Evolutionary conservation across 345 rosid species (phyloP), one percentile per base, ranked within the genome.

Genomic region (Turnera subulata): DNA sequence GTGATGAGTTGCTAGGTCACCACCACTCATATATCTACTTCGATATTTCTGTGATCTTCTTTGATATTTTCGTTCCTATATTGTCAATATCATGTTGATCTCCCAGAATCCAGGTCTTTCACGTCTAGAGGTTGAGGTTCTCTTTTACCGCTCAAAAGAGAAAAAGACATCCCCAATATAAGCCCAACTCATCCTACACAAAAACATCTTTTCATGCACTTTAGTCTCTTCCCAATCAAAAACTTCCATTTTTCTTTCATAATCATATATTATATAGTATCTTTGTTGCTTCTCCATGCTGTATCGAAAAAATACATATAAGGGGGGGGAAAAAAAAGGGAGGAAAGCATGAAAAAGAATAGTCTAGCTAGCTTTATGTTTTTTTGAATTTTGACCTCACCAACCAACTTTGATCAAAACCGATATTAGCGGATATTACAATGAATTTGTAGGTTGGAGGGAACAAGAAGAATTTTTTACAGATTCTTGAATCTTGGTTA

Each of bases 91-190:
- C n/a, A 37, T 32, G 32, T 35, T 53, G 48, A 63, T 73, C 59
- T 63, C 70, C 69, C 63, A 58, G 61, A 62, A 70, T 64, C 73
- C 40, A 16, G 78, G 61, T 62, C 65, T 63, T 73, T 52, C 45
- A 66, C 59, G 57, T 66, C 62, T 39, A 15, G 11, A 6, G n/a
- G n/a, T n/a, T n/a, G n/a, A n/a, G n/a, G 58, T n/a, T 52, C 55
- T 53, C 58, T 46, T 42, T 24, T 11, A 32, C 42, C 0, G 1
- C 6, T 17, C 25, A 23, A 59, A 48, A 29, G 16, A 52, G 20
- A 19, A 55, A 68, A 59, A 68, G 26, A 33, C 17, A 2, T 10
- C 15, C 11, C 8, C 35, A 29, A 3, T 29, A 29, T n/a, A n/a
- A n/a, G 23, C 40, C 59, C 11, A 44, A 44, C 25, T 18, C 59